Evolutionary conservation across 179 eudicot species (phyloP).

Genomic region (Patellifolia procumbens): DNA sequence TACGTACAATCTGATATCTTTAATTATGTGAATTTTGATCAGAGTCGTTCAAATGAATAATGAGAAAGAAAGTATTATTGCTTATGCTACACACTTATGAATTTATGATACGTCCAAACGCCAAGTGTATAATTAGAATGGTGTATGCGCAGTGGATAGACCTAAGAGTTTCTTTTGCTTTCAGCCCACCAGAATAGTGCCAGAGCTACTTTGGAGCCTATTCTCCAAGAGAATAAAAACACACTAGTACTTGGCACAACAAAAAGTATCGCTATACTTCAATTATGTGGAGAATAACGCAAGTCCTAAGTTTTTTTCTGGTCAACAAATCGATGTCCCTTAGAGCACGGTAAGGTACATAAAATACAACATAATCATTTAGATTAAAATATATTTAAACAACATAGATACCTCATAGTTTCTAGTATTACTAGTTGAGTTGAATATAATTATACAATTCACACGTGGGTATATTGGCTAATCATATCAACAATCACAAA

Average conservation of each 20-base stretch:
- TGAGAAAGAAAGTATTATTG: too few relatives aligned
- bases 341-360: neutral
- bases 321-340: neutral
- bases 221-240: neutral
- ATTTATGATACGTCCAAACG: too few relatives aligned
- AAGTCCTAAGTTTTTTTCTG: neutral
- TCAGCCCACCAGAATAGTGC: neutral
- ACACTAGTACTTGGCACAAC: neutral
- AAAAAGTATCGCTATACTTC: neutral
- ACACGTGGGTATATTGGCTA: too few relatives aligned
- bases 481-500: too few relatives aligned
- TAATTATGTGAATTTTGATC: too few relatives aligned
- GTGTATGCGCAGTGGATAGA: neutral
- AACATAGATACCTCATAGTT: neutral
- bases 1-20: too few relatives aligned
- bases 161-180: neutral
- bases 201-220: neutral
- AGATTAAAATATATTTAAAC: too few relatives aligned
- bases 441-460: too few relatives aligned
- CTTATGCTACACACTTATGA: too few relatives aligned
- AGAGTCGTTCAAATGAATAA: too few relatives aligned
- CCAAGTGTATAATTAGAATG: too few relatives aligned
- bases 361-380: neutral
- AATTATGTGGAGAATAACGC: neutral
- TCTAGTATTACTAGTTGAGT: too few relatives aligned